Evolutionary conservation across 2,329 filamentous ascomycete genomes (phyloP).

Genomic region (Sphaerulina musiva): DNA sequence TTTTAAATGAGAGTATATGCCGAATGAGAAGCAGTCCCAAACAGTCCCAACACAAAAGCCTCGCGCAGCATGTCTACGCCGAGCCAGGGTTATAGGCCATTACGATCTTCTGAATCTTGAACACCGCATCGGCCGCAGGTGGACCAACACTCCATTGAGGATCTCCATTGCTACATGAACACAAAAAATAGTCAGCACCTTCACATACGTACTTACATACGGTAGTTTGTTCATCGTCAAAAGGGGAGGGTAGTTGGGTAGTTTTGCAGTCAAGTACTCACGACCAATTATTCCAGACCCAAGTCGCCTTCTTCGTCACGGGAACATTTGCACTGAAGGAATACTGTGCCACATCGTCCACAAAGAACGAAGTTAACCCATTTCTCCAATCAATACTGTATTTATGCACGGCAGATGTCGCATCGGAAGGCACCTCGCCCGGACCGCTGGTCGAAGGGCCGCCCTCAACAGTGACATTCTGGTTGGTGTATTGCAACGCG

Average conservation of each 20-base stretch:
- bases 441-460: conserved; percentile 1
- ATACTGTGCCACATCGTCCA: conserved; percentile 16
- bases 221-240: too few relatives aligned
- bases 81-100: conserved; percentile 20
- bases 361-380: conserved; percentile 14
- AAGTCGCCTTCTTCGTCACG: conserved; percentile 14
- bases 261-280: conserved; percentile 5
- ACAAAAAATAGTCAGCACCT: background rate
- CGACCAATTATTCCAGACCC: conserved; percentile 24
- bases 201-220: background rate
- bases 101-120: conserved; percentile 20
- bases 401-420: conserved; percentile 10
- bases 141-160: conserved; percentile 17
- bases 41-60: too few relatives aligned
- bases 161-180: conserved; percentile 14
- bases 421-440: conserved; percentile 5
- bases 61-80: background rate
- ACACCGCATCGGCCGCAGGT: conserved; percentile 16
- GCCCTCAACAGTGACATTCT: conserved; percentile 3
- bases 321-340: conserved; percentile 17
- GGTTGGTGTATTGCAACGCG: conserved; percentile 17
- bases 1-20: too few relatives aligned
- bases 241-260: too few relatives aligned
- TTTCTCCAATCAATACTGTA: conserved; percentile 22
- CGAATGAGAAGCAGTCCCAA: too few relatives aligned